These are phyloP conservation scores for Aspergillus aculeatinus DNA, from an alignment of 2,329 filamentous ascomycete genomes.

Conservation along the genomic window DNA sequence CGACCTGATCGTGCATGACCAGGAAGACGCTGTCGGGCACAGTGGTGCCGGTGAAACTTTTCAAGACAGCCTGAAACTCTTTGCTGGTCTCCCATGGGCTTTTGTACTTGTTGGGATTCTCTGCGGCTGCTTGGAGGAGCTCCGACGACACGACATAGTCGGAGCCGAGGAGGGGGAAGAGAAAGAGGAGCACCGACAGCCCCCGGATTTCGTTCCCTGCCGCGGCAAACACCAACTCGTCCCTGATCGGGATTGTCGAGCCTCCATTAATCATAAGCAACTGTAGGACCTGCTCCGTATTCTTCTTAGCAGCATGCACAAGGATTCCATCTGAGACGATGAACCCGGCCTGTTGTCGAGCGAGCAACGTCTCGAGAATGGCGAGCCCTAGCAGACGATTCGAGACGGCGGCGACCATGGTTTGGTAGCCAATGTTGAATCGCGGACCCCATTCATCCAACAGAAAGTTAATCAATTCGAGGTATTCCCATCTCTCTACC, in stretches of 20 bases:
- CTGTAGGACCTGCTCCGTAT: background rate
- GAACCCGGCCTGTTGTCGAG: background rate
- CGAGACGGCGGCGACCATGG: background rate
- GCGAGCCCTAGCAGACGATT: background rate
- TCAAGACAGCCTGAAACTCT: background rate
- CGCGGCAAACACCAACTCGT: background rate
- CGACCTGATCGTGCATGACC: background rate
- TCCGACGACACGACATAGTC: background rate
- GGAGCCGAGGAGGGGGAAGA: background rate
- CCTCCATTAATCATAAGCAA: background rate
- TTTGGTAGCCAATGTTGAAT: background rate
- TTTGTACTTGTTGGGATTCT: background rate
- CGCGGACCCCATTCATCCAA: background rate
- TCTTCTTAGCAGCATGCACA: background rate
- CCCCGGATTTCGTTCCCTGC: background rate
- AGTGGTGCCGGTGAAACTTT: background rate
- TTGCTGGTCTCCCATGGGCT: background rate
- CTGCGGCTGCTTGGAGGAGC: background rate
- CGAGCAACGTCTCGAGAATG: background rate
- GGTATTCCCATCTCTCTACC: too few relatives aligned
- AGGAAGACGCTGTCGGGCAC: background rate
- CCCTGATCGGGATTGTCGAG: background rate
- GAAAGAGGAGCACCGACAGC: background rate
- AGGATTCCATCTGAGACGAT: background rate
- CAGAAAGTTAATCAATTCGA: background rate